These are phyloP conservation scores for Fusarium nanum DNA, from an alignment of 2,329 filamentous ascomycete genomes.

Conservation along the genomic window DNA sequence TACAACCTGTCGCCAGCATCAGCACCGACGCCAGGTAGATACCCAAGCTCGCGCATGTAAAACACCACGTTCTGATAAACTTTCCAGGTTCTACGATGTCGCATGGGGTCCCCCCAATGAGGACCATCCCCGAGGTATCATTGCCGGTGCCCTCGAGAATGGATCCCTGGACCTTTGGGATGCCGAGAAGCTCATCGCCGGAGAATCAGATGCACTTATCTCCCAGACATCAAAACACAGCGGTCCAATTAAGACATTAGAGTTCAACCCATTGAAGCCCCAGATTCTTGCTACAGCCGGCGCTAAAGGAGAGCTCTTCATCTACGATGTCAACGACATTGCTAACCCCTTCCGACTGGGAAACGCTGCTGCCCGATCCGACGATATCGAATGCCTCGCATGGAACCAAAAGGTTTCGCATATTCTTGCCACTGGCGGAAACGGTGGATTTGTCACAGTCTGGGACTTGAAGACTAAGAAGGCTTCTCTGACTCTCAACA, in stretches of 20 bases:
- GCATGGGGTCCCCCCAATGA: slow-evolving; percentile 89
- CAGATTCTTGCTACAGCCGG: slow-evolving; percentile 94
- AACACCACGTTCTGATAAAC: slow-evolving; percentile 29
- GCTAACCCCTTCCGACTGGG: slow-evolving; percentile 89
- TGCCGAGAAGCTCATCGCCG: slow-evolving; percentile 73
- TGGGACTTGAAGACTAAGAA: slow-evolving; percentile 99
- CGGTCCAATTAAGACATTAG: slow-evolving; percentile 90
- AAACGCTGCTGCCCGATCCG: slow-evolving; percentile 86
- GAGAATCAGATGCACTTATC: slow-evolving; percentile 78
- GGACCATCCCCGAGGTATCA: slow-evolving; percentile 84
- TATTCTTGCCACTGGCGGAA: slow-evolving; percentile 93
- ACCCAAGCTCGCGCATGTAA: slow-evolving; percentile 20
- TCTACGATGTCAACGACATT: slow-evolving; percentile 93
- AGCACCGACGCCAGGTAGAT: slow-evolving; percentile 87
- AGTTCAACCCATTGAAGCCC: slow-evolving; percentile 94
- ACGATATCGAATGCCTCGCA: slow-evolving; percentile 95
- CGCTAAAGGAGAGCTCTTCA: slow-evolving; percentile 93
- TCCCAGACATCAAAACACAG: slow-evolving; percentile 90
- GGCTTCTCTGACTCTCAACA: slow-evolving; percentile 94
- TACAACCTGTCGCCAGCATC: slow-evolving; percentile 86
- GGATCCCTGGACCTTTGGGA: slow-evolving; percentile 95
- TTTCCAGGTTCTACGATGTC: slow-evolving; percentile 89
- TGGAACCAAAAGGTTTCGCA: slow-evolving; percentile 99
- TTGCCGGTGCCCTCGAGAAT: slow-evolving; percentile 95
- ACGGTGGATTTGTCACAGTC: slow-evolving; percentile 94